Percentiles rank a stretch among this genome's conserved stretches.
Conservation (phyloP, 2,329 filamentous ascomycete genomes). For the Colletotrichum sp. region DNA sequence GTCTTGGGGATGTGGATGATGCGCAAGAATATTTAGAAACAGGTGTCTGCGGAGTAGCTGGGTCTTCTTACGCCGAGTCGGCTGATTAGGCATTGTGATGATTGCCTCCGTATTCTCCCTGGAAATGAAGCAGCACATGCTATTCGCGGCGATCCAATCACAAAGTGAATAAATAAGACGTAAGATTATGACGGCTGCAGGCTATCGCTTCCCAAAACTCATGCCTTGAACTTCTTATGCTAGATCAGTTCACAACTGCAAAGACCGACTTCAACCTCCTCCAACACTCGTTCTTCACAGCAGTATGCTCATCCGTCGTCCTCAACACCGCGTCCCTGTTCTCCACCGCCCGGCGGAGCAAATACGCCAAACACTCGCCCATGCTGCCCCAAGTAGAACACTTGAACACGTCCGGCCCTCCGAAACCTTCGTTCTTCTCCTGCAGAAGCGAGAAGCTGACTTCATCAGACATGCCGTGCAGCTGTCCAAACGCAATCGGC, state of each 20-base stretch:
- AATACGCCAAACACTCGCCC: conserved; percentile 42
- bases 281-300: conserved; percentile 32
- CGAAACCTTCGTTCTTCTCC: conserved; percentile 28
- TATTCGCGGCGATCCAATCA: not conserved
- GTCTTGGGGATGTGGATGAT: not conserved
- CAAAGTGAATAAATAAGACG: not conserved
- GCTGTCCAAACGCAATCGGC: conserved; percentile 53
- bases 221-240: not conserved
- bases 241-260: not conserved
- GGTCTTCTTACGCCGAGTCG: not conserved
- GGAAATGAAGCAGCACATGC: not conserved
- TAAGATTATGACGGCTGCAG: not conserved
- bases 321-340: conserved; percentile 36
- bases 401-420: conserved; percentile 39
- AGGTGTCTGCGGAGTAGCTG: not conserved
- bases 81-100: not conserved
- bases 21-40: not conserved
- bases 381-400: conserved; percentile 45
- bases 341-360: conserved; percentile 41
- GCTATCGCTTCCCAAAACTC: not conserved
- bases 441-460: conserved; percentile 55
- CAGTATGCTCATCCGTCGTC: conserved; percentile 33
- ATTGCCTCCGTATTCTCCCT: not conserved
- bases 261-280: conserved; percentile 30
- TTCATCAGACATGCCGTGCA: conserved; percentile 64